Evolutionary conservation across 495 filamentous ascomycete species (phyloP).

Genomic region (Talaromyces proteolyticus): DNA sequence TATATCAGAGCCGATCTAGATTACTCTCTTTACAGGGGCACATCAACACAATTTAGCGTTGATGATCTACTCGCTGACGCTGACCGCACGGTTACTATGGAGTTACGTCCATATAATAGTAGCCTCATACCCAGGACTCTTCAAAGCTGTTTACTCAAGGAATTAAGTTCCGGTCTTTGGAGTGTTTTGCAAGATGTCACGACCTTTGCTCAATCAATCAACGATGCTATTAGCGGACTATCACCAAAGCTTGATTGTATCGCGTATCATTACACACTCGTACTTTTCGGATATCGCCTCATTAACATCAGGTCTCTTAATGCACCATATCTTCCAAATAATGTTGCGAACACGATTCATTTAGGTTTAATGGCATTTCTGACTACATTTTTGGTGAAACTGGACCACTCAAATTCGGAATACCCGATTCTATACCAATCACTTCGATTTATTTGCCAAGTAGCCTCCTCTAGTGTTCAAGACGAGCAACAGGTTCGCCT

Average conservation of each 20-base stretch:
- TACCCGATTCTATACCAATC: neutral
- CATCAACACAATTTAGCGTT: neutral
- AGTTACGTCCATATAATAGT: neutral
- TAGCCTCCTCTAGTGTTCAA: neutral
- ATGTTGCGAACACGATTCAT: slow-evolving; percentile 3
- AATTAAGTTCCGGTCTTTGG: neutral
- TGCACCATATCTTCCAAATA: neutral
- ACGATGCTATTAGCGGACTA: neutral
- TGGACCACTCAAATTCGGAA: neutral
- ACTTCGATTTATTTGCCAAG: neutral
- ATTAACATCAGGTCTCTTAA: neutral
- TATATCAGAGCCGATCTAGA: slow-evolving; percentile 1
- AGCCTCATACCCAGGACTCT: neutral
- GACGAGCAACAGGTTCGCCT: neutral
- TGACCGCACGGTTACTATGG: neutral
- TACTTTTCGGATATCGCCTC: neutral
- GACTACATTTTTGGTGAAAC: neutral
- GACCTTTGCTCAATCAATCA: neutral
- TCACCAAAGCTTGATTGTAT: neutral
- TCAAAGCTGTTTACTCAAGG: neutral
- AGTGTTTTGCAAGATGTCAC: neutral
- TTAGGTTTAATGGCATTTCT: neutral
- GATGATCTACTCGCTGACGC: neutral
- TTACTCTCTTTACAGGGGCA: neutral
- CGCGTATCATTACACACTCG: neutral